Evolutionary conservation across 495 filamentous ascomycete species (phyloP), one percentile per base, ranked within the genome.

Genomic region (Penicillium cosmopolitanum): DNA sequence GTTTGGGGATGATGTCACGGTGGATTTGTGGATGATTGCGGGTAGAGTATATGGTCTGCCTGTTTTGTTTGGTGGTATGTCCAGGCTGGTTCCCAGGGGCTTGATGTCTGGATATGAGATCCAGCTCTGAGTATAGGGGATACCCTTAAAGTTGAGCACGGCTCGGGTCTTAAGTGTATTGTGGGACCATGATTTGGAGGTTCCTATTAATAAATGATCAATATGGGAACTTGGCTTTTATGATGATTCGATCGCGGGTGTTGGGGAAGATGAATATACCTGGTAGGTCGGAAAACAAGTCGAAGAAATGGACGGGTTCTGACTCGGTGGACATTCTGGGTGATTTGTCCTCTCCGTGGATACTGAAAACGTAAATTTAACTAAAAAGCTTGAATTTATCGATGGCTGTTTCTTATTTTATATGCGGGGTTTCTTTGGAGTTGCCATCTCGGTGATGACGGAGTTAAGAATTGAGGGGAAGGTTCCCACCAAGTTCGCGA

Each of bases 41-140:
- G 74, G 73, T 5, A 77, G 67, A 7, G 71, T 77, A 51, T 74
- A 75, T 13, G 55, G 62, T 19, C 31, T 51, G 4, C 60, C 56
- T 18, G 61, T 34, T 13, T 63, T 38, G 42, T 62, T 31, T 13
- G 72, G 67, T 11, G 59, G 50, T 11, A 77, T 59, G 5, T 18
- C 56, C 4, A 72, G 19, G 13, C 40, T 28, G n/a, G 53, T 58
- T 8, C 67, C 58, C 1, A 77, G 50, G 11, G 69, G 64, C 9
- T 63, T 64, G 33, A 77, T 74, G 44, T 75, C 74, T 0, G 73
- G 69, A 57, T 75, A 75, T 42, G 74, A 74, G 28, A 70, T 63
- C 58, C 62, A 77, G 50, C 66, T 69, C 50, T 77, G 67, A 8
- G 69, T 74, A 58, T 75, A 75, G 10, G 65, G 65, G 42, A 74